Conservation (phyloP, 768 basidiomycete genomes). For the Naganishia vishniacii region DNA sequence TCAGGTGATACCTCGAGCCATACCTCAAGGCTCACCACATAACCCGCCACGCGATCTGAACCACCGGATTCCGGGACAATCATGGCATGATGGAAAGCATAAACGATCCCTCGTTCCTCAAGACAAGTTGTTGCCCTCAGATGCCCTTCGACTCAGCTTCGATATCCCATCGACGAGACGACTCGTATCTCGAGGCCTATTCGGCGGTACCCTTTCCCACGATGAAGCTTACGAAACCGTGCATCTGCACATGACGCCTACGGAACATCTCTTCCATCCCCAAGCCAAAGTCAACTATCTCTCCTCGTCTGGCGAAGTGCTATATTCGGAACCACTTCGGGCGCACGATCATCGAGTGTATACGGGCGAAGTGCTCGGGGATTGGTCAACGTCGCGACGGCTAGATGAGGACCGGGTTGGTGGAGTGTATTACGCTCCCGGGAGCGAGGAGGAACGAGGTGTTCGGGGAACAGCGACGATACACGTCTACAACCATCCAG, state of each 20-base stretch:
- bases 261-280: slow-evolving; percentile 71
- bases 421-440: slow-evolving; percentile 28
- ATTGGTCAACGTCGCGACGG: slow-evolving; percentile 7
- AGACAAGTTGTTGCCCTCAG: slow-evolving; percentile 19
- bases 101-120: slow-evolving; percentile 16
- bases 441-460: slow-evolving; percentile 35
- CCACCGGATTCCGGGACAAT: neutral
- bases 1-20: slow-evolving; percentile 20
- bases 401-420: slow-evolving; percentile 46
- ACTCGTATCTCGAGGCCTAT: neutral
- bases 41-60: neutral
- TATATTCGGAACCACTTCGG: slow-evolving; percentile 58
- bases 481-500: slow-evolving; percentile 60
- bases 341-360: slow-evolving; percentile 58
- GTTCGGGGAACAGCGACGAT: slow-evolving; percentile 74
- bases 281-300: slow-evolving; percentile 68
- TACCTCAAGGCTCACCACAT: slow-evolving; percentile 10
- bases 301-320: slow-evolving; percentile 53
- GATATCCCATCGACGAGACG: neutral
- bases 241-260: slow-evolving; percentile 70
- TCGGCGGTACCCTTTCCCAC: neutral
- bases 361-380: slow-evolving; percentile 65
- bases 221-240: slow-evolving; percentile 45
- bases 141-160: slow-evolving; percentile 23
- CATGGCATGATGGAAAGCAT: slow-evolving; percentile 15